Evolutionary conservation across 2,329 filamentous ascomycete species (phyloP).

Genomic region (Colletotrichum sp.): DNA sequence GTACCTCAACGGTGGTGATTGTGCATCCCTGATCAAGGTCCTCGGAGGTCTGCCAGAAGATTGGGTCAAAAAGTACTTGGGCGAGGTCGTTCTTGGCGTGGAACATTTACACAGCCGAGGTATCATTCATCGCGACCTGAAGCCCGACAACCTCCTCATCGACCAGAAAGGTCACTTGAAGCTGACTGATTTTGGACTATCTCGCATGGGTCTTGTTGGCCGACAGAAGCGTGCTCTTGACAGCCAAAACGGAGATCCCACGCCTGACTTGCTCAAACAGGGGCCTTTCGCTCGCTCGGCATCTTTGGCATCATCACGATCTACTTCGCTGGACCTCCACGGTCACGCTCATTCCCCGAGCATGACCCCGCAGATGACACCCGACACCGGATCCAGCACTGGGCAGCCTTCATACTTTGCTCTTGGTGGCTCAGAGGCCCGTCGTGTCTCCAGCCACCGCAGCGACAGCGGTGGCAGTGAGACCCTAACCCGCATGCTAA

Average conservation of each 20-base stretch:
- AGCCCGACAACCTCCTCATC: conserved; percentile 96
- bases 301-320: conserved; percentile 89
- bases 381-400: conserved; percentile 67
- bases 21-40: conserved; percentile 94
- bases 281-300: conserved; percentile 87
- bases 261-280: conserved; percentile 89
- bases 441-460: conserved; percentile 72
- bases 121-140: conserved; percentile 95
- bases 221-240: conserved; percentile 93
- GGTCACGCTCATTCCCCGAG: conserved; percentile 75
- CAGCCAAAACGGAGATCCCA: conserved; percentile 77
- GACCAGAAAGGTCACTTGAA: conserved; percentile 97
- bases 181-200: conserved; percentile 95
- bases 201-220: conserved; percentile 94
- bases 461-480: conserved; percentile 96
- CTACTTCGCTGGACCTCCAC: conserved; percentile 90
- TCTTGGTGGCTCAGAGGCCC: conserved; percentile 67
- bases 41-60: conserved; percentile 92
- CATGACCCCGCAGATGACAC: conserved; percentile 86
- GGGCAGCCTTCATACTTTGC: conserved; percentile 94
- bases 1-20: conserved; percentile 96
- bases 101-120: conserved; percentile 93
- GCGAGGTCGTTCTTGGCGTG: conserved; percentile 94
- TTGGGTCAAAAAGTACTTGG: conserved; percentile 97
- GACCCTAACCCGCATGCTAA: conserved; percentile 80